A percentile compares a stretch with the other conserved stretches of the same genome.
Evolutionary conservation across 305 asterid genomes (phyloP).

Genomic region (Fraxinus platypoda): DNA sequence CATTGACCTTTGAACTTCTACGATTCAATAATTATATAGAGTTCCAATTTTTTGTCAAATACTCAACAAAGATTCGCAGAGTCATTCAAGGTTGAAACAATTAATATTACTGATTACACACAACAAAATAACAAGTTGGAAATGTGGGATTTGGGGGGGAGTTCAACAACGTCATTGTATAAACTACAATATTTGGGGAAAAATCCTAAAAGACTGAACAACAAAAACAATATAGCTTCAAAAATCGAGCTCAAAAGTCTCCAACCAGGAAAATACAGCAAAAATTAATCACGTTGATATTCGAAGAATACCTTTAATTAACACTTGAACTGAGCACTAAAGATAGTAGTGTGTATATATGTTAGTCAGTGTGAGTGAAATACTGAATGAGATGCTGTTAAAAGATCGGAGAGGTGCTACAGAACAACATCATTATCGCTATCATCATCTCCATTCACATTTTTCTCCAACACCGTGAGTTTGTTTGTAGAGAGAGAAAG

Average conservation of each 20-base stretch:
- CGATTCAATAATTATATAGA: neutral
- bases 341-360: neutral
- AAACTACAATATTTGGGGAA: neutral
- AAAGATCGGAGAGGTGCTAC: conserved; percentile 28
- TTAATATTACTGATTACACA: neutral
- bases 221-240: conserved; percentile 26
- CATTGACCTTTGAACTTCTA: neutral
- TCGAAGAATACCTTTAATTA: conserved; percentile 23
- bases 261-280: neutral
- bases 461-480: neutral
- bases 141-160: neutral
- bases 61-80: neutral
- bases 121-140: neutral
- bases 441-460: conserved; percentile 29
- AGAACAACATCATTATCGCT: conserved; percentile 32
- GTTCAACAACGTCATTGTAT: neutral
- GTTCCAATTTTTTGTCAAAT: neutral
- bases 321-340: conserved; percentile 32
- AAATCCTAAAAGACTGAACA: neutral
- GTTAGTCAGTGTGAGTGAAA: neutral
- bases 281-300: neutral
- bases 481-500: neutral
- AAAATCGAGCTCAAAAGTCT: neutral
- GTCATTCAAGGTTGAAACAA: neutral
- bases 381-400: neutral